Percentiles rank a stretch among this genome's conserved stretches.
These are phyloP conservation scores for Paracoccidioides brasiliensis DNA, from an alignment of 2,329 filamentous ascomycete genomes.

Conservation along the genomic window DNA sequence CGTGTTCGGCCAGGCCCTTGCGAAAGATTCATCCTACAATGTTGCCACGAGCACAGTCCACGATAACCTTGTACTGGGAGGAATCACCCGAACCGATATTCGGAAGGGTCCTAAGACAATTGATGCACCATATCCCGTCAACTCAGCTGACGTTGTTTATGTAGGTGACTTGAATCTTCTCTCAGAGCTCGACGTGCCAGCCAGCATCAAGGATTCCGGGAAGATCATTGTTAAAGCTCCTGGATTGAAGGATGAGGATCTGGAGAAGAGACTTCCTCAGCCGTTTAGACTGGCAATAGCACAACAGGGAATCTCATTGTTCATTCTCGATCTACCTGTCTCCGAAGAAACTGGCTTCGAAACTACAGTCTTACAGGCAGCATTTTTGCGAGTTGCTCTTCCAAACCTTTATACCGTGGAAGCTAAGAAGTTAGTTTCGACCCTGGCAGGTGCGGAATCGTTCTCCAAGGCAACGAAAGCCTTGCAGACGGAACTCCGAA, in stretches of 20 bases:
- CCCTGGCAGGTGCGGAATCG: slow-evolving; percentile 47
- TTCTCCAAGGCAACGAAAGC: slow-evolving; percentile 47
- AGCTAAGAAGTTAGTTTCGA: slow-evolving; percentile 51
- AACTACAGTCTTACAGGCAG: slow-evolving; percentile 59
- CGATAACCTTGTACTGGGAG: slow-evolving; percentile 57
- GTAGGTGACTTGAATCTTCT: slow-evolving; percentile 71
- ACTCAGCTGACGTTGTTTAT: slow-evolving; percentile 64
- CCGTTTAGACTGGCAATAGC: slow-evolving; percentile 58
- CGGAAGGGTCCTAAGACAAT: slow-evolving; percentile 70
- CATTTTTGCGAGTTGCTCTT: slow-evolving; percentile 67
- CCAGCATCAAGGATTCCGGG: slow-evolving; percentile 55
- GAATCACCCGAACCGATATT: slow-evolving; percentile 70
- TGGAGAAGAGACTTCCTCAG: slow-evolving; percentile 71
- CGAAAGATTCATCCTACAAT: slow-evolving; percentile 47
- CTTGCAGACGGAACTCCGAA: slow-evolving; percentile 55
- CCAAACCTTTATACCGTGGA: slow-evolving; percentile 51
- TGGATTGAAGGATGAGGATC: slow-evolving; percentile 71
- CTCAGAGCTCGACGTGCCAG: slow-evolving; percentile 60
- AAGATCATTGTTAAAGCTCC: slow-evolving; percentile 64
- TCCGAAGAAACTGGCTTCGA: slow-evolving; percentile 56
- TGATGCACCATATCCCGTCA: slow-evolving; percentile 70
- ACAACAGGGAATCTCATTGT: slow-evolving; percentile 57
- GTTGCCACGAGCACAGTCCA: slow-evolving; percentile 46
- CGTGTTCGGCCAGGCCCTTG: slow-evolving; percentile 46
- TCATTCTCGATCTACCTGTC: slow-evolving; percentile 58